Conservation (phyloP, 164 flowering plant species). For the Nymphaea colorata region DNA sequence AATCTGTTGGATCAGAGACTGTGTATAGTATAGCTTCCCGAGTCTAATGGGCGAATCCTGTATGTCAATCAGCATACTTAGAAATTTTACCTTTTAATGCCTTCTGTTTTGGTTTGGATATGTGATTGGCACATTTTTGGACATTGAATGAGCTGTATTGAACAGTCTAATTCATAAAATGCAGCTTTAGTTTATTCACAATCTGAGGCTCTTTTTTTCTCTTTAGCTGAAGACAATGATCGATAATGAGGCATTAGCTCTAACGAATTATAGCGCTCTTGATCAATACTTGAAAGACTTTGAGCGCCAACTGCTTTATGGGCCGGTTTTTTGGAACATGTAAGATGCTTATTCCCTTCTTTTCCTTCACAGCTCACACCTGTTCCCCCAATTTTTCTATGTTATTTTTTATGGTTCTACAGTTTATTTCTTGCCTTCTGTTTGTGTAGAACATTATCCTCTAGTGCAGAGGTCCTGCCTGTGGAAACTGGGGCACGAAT, state of each 20-base stretch:
- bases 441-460: neutral
- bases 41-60: too few relatives aligned
- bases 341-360: constrained; percentile 26
- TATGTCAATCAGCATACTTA: too few relatives aligned
- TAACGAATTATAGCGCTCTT: constrained; percentile 11
- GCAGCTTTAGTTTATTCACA: neutral
- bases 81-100: neutral
- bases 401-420: neutral
- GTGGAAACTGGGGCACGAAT: constrained; percentile 13
- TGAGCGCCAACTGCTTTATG: constrained; percentile 38
- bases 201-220: neutral
- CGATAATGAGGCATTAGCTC: constrained; percentile 22
- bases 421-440: neutral
- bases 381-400: neutral
- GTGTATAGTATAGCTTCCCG: too few relatives aligned
- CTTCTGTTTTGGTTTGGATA: neutral
- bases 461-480: constrained; percentile 3
- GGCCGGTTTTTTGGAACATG: constrained; percentile 51
- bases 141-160: neutral
- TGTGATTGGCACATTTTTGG: neutral
- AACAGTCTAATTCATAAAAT: neutral
- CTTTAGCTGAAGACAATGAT: constrained; percentile 18
- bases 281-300: constrained; percentile 28
- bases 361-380: neutral
- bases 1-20: too few relatives aligned